Conservation (phyloP, 1,284 basidiomycete species). For the Phaffia rhodozyma region DNA sequence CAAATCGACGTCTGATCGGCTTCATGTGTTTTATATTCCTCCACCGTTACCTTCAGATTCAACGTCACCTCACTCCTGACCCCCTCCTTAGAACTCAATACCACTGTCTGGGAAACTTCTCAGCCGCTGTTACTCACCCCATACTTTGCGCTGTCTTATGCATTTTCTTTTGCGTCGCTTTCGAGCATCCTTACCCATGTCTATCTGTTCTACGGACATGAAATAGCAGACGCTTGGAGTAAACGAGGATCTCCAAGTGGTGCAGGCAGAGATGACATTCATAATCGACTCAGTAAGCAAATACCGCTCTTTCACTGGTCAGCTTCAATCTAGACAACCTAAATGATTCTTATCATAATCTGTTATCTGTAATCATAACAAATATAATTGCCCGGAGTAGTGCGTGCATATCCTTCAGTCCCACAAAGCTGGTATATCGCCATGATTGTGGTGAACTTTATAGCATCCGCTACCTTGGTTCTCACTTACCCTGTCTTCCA, state of each 20-base stretch:
- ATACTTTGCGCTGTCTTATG: constrained; percentile 38
- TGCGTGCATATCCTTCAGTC: constrained; percentile 30
- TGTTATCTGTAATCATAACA: too few relatives aligned
- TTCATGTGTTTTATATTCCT: not conserved
- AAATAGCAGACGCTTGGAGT: constrained; percentile 37
- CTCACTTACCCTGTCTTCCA: not conserved
- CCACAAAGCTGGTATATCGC: constrained; percentile 34
- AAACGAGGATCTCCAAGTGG: constrained; percentile 21
- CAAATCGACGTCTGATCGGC: constrained; percentile 13
- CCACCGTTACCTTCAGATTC: constrained; percentile 25
- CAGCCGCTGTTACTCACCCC: constrained; percentile 40
- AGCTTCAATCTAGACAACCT: not conserved
- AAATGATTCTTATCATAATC: constrained; percentile 8
- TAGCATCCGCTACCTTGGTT: constrained; percentile 26
- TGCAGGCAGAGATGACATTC: constrained; percentile 26
- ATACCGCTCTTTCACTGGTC: not conserved
- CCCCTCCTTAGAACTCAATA: constrained; percentile 37
- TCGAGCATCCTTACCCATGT: constrained; percentile 41
- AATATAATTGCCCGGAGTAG: too few relatives aligned
- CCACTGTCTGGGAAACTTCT: constrained; percentile 32
- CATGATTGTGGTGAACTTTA: constrained; percentile 30
- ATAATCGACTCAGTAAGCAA: constrained; percentile 25
- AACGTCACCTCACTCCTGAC: constrained; percentile 35
- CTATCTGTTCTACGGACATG: constrained; percentile 40
- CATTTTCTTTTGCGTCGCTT: constrained; percentile 39